Percentiles rank a stretch among this genome's conserved stretches.
Evolutionary conservation across 768 basidiomycete species (phyloP).

Genomic region (Leccinellum albellum): DNA sequence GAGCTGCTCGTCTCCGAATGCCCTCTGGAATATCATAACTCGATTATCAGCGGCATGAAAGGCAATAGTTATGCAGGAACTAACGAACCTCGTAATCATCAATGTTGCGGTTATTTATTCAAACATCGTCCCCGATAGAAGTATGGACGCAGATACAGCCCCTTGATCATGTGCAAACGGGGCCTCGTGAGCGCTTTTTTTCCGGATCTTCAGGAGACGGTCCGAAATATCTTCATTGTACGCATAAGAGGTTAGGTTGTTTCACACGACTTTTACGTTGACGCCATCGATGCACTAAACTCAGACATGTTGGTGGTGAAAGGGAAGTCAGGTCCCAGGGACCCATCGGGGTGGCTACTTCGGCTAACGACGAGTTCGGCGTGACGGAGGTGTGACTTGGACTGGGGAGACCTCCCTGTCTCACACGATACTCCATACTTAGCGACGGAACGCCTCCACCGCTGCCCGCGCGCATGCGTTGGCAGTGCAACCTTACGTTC

Average conservation of each 20-base stretch:
- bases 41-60: neutral
- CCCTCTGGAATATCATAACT: neutral
- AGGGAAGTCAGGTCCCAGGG: neutral
- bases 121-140: neutral
- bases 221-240: neutral
- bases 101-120: neutral
- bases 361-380: neutral
- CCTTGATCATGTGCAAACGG: neutral
- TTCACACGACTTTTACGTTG: neutral
- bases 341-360: neutral
- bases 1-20: neutral
- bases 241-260: neutral
- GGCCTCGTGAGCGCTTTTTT: neutral
- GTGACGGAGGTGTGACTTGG: conserved; percentile 15
- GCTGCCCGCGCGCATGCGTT: neutral
- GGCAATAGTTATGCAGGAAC: neutral
- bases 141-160: neutral
- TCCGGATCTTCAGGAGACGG: neutral
- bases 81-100: neutral
- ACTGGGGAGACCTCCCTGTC: neutral
- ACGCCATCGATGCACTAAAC: neutral
- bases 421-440: neutral
- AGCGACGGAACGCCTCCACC: neutral
- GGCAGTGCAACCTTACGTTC: neutral
- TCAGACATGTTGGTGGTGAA: neutral